phyloP scores from a whole-genome alignment of 129 eudicot species.

The Saposhnikovia divaricata region DNA sequence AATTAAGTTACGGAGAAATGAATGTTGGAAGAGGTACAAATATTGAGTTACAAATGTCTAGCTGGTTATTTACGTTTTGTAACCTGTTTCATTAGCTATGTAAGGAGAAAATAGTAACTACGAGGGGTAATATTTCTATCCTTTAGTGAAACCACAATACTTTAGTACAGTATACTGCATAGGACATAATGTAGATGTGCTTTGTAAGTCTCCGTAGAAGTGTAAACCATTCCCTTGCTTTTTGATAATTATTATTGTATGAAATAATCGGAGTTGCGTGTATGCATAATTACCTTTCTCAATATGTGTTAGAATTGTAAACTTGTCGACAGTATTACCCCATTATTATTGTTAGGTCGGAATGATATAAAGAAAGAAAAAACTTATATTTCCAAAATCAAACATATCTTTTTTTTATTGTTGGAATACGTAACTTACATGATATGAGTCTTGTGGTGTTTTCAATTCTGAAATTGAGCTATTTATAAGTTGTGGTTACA shows the following conservation, averaged over 20 bases:
- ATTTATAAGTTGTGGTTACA: neutral
- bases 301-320: neutral
- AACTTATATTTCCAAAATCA: neutral
- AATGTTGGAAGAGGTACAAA: neutral
- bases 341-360: neutral
- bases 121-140: neutral
- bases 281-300: neutral
- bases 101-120: neutral
- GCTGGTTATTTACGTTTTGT: neutral
- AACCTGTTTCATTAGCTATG: neutral
- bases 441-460: neutral
- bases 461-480: neutral
- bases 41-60: neutral
- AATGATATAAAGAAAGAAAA: neutral
- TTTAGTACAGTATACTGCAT: too few species aligned
- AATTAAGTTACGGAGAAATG: neutral
- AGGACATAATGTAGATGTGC: neutral
- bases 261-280: neutral
- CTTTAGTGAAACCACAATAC: neutral
- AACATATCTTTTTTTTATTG: too few species aligned
- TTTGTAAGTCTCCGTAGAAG: neutral
- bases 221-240: neutral
- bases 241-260: neutral
- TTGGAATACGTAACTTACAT: neutral
- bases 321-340: neutral